Evolutionary conservation across 2,329 filamentous ascomycete genomes (phyloP), one percentile per base, ranked within the genome.

Genomic region (Colletotrichum tamarilloi): DNA sequence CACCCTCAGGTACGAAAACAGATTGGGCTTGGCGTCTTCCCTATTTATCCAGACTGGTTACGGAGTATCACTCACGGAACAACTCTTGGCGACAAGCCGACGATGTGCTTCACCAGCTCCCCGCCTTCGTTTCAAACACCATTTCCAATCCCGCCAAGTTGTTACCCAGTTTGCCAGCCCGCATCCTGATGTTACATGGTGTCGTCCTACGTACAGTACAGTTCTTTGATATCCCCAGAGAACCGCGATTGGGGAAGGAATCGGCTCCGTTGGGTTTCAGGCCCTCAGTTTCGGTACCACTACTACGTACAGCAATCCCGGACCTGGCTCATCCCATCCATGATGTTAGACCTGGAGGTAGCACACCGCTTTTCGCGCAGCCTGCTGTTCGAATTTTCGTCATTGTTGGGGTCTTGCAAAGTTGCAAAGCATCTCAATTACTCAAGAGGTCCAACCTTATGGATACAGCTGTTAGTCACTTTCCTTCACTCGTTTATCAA

Each of bases 341-440:
- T 56, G 35, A 49, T 64, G 35, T 7, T 35, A 64, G 38, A 12
- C 55, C 38, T 16, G 28, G 22, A 67, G 55, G 8, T 14, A 32
- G 24, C 62, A 67, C 65, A 67, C 65, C 42, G 56, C 65, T 52
- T 38, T 56, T 57, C 30, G 32, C 55, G 32, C 49, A 26, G 52
- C 67, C 16, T 42, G 24, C 11, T 46, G n/a, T 24, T 49, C 28
- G 26, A 52, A 35, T 26, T 26, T 12, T 26, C 30, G n/a, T 53
- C 46, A 22, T 42, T 30, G 55, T 42, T 30, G 55, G 19, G 14
- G 58, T 49, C 28, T 26, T 52, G 46, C 8, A 19, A 42, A 49
- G 16, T 62, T 5, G n/a, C 32, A 38, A 4, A 24, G 30, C 30
- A 24, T 35, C 16, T 22, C 26, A 26, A 24, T 32, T 49, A 68